phyloP scores from a whole-genome alignment of 768 basidiomycete genomes.

The Pleurotus ostreatus region DNA sequence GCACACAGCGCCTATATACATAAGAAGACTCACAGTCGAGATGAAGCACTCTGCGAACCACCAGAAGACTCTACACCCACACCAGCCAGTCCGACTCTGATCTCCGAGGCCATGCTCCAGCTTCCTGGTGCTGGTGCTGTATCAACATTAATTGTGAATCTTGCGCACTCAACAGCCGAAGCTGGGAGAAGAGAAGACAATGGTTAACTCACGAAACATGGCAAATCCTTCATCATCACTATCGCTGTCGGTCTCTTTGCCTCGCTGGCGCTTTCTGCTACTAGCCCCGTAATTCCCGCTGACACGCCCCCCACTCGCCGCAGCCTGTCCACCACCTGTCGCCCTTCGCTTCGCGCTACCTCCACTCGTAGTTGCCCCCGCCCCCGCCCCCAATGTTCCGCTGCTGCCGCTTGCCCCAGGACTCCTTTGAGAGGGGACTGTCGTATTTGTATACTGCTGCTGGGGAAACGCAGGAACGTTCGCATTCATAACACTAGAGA shows the following conservation, averaged over 20 bases:
- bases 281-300: neutral
- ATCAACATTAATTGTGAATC: neutral
- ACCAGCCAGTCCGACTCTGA: constrained; percentile 3
- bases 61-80: constrained; percentile 3
- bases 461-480: neutral
- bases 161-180: neutral
- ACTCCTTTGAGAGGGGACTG: neutral
- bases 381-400: neutral
- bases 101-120: constrained; percentile 8
- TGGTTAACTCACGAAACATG: neutral
- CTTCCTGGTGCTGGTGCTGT: neutral
- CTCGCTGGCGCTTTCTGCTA: neutral
- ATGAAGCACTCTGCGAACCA: neutral
- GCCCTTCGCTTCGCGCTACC: neutral
- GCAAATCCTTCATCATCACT: constrained; percentile 5
- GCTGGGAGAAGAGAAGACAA: too few relatives aligned
- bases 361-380: neutral
- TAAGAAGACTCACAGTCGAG: constrained; percentile 4
- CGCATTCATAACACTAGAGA: neutral
- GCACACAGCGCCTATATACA: neutral
- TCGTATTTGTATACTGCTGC: neutral
- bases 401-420: neutral
- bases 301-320: neutral
- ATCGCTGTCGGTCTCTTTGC: constrained; percentile 1
- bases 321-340: neutral